phyloP scores from a whole-genome alignment of 345 rosid species.

The Populus tremula region DNA sequence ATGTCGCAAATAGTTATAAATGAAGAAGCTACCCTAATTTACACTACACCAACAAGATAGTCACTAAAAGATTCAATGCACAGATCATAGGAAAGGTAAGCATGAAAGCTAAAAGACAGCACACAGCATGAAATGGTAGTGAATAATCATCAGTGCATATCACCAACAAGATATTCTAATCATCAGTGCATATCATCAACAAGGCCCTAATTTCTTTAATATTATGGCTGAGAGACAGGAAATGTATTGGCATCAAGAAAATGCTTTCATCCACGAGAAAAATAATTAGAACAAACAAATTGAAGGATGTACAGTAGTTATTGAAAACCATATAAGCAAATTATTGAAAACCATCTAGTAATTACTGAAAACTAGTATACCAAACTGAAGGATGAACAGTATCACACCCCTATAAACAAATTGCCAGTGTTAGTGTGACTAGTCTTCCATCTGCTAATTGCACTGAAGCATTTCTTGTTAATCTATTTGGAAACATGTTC shows the following conservation, averaged over 20 bases:
- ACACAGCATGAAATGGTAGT: neutral
- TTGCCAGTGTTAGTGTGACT: neutral
- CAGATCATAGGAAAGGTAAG: neutral
- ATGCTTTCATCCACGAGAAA: neutral
- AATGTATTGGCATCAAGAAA: neutral
- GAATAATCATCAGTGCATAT: neutral
- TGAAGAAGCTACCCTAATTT: neutral
- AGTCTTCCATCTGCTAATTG: neutral
- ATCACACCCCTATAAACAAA: neutral
- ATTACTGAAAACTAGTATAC: neutral
- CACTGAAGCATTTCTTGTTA: neutral
- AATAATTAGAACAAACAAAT: neutral
- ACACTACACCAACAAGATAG: slow-evolving; percentile 1
- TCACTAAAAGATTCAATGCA: neutral
- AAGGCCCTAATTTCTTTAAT: neutral
- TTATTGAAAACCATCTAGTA: neutral
- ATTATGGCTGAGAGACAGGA: neutral
- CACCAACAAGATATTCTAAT: neutral
- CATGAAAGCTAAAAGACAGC: neutral
- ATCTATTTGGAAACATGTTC: neutral
- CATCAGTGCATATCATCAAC: neutral
- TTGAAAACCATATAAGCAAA: neutral
- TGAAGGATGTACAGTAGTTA: neutral
- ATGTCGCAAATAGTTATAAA: neutral
- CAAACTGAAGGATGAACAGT: neutral